Evolutionary conservation across 305 asterid genomes (phyloP).

Genomic region (Fraxinus sp.): DNA sequence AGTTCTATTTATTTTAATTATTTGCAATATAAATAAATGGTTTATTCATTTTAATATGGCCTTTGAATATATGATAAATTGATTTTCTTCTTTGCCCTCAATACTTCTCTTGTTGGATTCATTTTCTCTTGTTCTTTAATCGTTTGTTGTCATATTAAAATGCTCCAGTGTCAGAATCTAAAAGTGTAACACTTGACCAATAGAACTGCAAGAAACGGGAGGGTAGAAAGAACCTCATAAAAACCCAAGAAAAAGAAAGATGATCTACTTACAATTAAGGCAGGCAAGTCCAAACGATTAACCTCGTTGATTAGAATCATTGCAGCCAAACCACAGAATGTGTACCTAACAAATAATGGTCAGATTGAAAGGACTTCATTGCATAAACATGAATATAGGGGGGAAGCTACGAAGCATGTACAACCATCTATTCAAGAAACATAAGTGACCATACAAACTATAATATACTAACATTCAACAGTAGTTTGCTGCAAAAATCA

Average conservation of each 20-base stretch:
- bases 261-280: slow-evolving; percentile 58
- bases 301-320: slow-evolving; percentile 85
- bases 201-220: neutral
- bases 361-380: slow-evolving; percentile 22
- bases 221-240: slow-evolving; percentile 3
- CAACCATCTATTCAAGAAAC: neutral
- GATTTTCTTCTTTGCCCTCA: neutral
- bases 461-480: neutral
- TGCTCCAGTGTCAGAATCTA: neutral
- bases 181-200: neutral
- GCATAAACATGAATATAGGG: slow-evolving; percentile 13
- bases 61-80: neutral
- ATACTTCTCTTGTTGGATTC: neutral
- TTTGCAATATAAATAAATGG: neutral
- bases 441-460: neutral
- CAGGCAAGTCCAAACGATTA: slow-evolving; percentile 75
- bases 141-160: neutral
- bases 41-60: neutral
- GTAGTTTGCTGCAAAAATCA: neutral
- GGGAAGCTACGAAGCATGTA: neutral
- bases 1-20: neutral
- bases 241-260: slow-evolving; percentile 1
- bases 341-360: slow-evolving; percentile 50
- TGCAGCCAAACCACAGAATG: slow-evolving; percentile 95
- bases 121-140: neutral